Evolutionary conservation across 2,329 filamentous ascomycete species (phyloP).

Genomic region (Arthrobotrys sinensis): DNA sequence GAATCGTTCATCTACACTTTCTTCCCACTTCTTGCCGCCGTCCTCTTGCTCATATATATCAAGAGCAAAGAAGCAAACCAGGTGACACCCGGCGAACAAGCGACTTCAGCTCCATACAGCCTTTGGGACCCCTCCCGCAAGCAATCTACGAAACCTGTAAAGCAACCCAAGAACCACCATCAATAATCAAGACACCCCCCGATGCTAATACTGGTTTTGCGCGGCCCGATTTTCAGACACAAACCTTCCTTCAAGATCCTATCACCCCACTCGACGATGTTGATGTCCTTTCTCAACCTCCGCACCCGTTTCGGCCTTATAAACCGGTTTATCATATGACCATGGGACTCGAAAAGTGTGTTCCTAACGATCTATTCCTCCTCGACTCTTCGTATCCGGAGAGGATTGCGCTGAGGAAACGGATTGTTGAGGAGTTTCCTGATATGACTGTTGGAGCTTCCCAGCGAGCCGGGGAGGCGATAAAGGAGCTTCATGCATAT

Average conservation of each 20-base stretch:
- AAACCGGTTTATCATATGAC: slow-evolving; percentile 73
- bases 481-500: slow-evolving; percentile 71
- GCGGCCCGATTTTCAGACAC: not conserved
- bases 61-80: slow-evolving; percentile 30
- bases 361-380: slow-evolving; percentile 71
- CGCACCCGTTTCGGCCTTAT: slow-evolving; percentile 70
- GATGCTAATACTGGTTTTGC: too few relatives aligned
- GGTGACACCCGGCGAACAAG: not conserved
- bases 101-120: not conserved
- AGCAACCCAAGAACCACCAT: not conserved
- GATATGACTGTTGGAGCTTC: slow-evolving; percentile 69
- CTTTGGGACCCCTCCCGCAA: slow-evolving; percentile 23
- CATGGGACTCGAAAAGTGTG: slow-evolving; percentile 68
- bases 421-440: slow-evolving; percentile 65
- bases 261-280: slow-evolving; percentile 66
- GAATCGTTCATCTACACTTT: slow-evolving; percentile 53
- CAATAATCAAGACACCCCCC: too few relatives aligned
- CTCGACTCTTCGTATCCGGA: slow-evolving; percentile 72
- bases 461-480: slow-evolving; percentile 68
- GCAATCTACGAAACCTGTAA: not conserved
- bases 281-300: slow-evolving; percentile 68
- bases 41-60: slow-evolving; percentile 34
- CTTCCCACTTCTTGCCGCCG: slow-evolving; percentile 37
- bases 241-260: slow-evolving; percentile 19
- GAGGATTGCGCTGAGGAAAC: slow-evolving; percentile 66